A percentile compares a stretch with the other conserved stretches of the same genome.
phyloP scores from a whole-genome alignment of 2,329 filamentous ascomycete species.

The Microdochium nivale region DNA sequence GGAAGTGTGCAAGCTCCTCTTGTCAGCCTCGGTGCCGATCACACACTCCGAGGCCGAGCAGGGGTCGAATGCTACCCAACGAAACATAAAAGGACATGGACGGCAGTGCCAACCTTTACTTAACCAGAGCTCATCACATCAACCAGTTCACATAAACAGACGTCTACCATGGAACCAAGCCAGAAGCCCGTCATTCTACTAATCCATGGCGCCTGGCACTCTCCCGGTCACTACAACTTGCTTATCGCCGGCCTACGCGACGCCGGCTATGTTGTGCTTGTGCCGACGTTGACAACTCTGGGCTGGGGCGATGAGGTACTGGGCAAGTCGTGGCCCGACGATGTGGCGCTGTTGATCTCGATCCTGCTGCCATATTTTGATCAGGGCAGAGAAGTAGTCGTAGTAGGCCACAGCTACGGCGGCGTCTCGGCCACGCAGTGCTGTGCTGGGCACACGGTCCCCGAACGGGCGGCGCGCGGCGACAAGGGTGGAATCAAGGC shows the following conservation, averaged over 20 bases:
- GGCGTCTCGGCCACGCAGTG: conserved; percentile 18
- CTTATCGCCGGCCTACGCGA: conserved; percentile 10
- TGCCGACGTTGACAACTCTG: conserved; percentile 5
- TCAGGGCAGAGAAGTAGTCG: conserved; percentile 11
- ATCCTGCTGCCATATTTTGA: conserved; percentile 9
- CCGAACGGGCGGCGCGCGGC: conserved; percentile 14
- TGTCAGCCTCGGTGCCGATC: no score
- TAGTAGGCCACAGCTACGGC: conserved; percentile 13
- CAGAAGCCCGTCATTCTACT: conserved; percentile 10
- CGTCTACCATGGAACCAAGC: not conserved
- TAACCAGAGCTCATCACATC: no score
- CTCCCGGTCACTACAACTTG: conserved; percentile 10
- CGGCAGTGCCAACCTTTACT: no score
- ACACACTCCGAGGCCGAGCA: not conserved
- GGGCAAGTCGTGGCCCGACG: conserved; percentile 14
- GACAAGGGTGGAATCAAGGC: conserved; percentile 17
- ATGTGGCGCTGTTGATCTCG: conserved; percentile 10
- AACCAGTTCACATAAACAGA: no score
- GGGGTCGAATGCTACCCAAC: no score
- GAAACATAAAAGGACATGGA: no score
- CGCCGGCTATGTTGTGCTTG: conserved; percentile 8
- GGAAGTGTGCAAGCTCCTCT: no score
- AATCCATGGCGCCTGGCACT: conserved; percentile 13
- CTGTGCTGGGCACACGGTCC: conserved; percentile 14
- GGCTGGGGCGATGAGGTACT: conserved; percentile 11